These are phyloP conservation scores for Anacardium occidentale DNA, from an alignment of 345 rosid species.

Conservation along the genomic window DNA sequence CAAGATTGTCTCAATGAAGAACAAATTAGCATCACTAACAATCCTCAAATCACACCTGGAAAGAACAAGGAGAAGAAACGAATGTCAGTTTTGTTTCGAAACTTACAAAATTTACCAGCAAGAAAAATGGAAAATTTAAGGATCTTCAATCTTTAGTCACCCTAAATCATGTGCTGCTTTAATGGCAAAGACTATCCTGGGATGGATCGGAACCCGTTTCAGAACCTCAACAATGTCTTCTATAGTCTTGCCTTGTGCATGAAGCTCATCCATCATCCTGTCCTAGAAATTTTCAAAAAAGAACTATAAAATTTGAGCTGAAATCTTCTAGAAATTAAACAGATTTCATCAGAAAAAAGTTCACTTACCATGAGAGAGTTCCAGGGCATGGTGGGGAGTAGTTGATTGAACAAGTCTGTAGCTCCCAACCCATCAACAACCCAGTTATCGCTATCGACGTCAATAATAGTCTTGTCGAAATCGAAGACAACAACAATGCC, in stretches of 20 bases:
- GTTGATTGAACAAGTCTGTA: conserved; percentile 70
- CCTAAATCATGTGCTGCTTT: conserved; percentile 78
- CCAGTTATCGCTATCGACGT: conserved; percentile 88
- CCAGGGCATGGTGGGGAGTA: conserved; percentile 92
- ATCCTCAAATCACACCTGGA: conserved; percentile 83
- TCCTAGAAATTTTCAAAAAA: conserved; percentile 42
- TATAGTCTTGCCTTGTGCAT: conserved; percentile 55
- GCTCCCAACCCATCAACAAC: conserved; percentile 73
- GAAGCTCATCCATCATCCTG: conserved; percentile 74
- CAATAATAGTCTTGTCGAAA: conserved; percentile 83
- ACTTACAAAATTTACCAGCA: neutral
- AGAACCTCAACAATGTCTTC: conserved; percentile 60
- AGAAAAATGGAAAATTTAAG: neutral
- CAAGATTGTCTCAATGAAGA: conserved; percentile 73
- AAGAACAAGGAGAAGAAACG: neutral
- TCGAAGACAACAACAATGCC: conserved; percentile 65
- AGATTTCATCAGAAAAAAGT: too few species aligned
- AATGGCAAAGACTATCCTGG: conserved; percentile 61
- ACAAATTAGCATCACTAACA: conserved; percentile 73
- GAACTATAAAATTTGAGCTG: neutral
- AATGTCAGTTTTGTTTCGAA: neutral
- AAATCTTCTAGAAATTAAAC: neutral
- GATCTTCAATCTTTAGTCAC: conserved; percentile 25
- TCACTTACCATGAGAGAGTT: conserved; percentile 70
- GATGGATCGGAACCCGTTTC: conserved; percentile 56